phyloP scores from a whole-genome alignment of 2,329 filamentous ascomycete species.

The Arthrinium phaeospermum region DNA sequence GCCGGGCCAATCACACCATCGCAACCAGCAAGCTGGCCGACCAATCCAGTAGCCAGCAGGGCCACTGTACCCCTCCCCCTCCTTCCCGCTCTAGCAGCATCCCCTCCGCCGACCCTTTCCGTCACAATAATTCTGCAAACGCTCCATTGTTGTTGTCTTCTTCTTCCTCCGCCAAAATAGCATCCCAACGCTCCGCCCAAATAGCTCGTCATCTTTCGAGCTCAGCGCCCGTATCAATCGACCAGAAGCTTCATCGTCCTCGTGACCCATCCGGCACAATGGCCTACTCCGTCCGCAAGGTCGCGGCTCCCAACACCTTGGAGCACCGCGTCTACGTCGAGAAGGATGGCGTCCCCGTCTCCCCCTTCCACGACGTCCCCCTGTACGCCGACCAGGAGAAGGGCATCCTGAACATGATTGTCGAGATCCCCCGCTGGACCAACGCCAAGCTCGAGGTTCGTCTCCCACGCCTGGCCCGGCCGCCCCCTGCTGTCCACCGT shows the following conservation, averaged over 20 bases:
- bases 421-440: conserved; percentile 99
- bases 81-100: conserved; percentile 29
- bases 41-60: conserved; percentile 13
- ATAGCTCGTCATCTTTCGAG: conserved; percentile 61
- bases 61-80: conserved; percentile 26
- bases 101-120: conserved; percentile 30
- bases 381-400: conserved; percentile 97
- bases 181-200: conserved; percentile 57
- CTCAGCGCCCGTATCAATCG: conserved; percentile 36
- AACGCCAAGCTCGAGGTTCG: conserved; percentile 98
- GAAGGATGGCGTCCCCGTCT: conserved; percentile 93
- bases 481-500: conserved; percentile 18
- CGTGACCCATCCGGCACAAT: conserved; percentile 49
- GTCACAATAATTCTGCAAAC: conserved; percentile 24
- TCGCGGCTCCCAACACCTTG: conserved; percentile 88
- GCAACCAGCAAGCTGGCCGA: conserved; percentile 10
- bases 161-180: conserved; percentile 45
- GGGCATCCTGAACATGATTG: conserved; percentile 97
- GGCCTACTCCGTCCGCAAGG: conserved; percentile 82
- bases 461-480: conserved; percentile 31
- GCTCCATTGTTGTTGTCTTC: conserved; percentile 21
- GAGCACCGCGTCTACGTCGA: conserved; percentile 98
- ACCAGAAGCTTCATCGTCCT: conserved; percentile 25
- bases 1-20: conserved; percentile 24
- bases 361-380: conserved; percentile 97